Conservation (phyloP, 2,329 filamentous ascomycete species). For the Cadophora sp. region DNA sequence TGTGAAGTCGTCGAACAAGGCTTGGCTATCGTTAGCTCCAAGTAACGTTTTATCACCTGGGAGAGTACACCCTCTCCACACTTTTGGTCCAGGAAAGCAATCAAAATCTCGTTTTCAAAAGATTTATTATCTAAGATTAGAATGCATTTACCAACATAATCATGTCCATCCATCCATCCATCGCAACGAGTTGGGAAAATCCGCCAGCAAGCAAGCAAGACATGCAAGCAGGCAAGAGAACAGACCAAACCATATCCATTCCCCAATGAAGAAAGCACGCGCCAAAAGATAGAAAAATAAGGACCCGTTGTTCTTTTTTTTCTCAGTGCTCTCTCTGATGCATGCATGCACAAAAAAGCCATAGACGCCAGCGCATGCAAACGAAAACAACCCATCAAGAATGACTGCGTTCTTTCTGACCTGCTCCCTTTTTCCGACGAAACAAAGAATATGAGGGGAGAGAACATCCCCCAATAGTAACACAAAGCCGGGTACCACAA, state of each 20-base stretch:
- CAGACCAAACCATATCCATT: neutral
- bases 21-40: neutral
- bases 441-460: slow-evolving; percentile 17
- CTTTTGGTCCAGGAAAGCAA: too few species aligned
- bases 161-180: slow-evolving; percentile 8
- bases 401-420: slow-evolving; percentile 14
- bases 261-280: slow-evolving; percentile 6
- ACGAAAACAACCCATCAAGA: slow-evolving; percentile 16
- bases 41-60: neutral
- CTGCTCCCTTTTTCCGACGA: slow-evolving; percentile 8
- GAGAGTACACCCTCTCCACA: too few species aligned
- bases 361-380: slow-evolving; percentile 19
- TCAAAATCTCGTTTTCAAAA: neutral
- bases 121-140: slow-evolving; percentile 16
- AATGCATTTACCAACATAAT: slow-evolving; percentile 9
- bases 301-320: slow-evolving; percentile 16
- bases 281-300: slow-evolving; percentile 4
- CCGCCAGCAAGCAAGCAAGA: neutral
- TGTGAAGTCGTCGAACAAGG: neutral
- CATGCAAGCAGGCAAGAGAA: neutral
- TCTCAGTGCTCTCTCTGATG: slow-evolving; percentile 3
- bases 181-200: neutral
- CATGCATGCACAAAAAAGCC: slow-evolving; percentile 19
- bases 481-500: slow-evolving; percentile 14
- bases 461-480: slow-evolving; percentile 18